Evolutionary conservation across 2,329 filamentous ascomycete species (phyloP).

Genomic region (Zopfia rhizophila): DNA sequence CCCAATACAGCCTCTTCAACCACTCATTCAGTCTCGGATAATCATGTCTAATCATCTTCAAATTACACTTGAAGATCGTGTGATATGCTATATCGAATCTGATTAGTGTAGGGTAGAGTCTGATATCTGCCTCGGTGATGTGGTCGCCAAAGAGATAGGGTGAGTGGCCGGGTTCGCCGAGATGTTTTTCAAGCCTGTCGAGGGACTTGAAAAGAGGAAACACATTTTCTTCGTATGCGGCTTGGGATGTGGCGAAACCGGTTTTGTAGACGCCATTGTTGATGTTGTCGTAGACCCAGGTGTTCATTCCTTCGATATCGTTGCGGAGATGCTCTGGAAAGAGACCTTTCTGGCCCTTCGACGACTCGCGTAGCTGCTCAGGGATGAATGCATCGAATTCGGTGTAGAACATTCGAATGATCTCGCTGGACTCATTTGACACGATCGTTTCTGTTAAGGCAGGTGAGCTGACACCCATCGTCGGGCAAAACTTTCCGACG

Average conservation of each 20-base stretch:
- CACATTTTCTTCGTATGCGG: conserved; percentile 83
- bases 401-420: conserved; percentile 46
- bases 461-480: background rate
- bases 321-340: conserved; percentile 71
- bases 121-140: conserved; percentile 84
- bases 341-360: conserved; percentile 66
- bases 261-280: conserved; percentile 67
- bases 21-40: conserved; percentile 82
- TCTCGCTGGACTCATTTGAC: conserved; percentile 47
- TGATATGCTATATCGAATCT: conserved; percentile 63
- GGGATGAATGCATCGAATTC: conserved; percentile 40
- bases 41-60: conserved; percentile 81
- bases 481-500: background rate
- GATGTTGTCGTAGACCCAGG: conserved; percentile 77
- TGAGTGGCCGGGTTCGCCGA: conserved; percentile 59
- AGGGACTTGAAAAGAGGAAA: conserved; percentile 77
- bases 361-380: conserved; percentile 64
- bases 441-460: conserved; percentile 37
- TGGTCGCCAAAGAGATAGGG: conserved; percentile 79
- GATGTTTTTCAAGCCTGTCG: conserved; percentile 77
- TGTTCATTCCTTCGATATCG: conserved; percentile 79
- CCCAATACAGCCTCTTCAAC: conserved; percentile 86
- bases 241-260: conserved; percentile 85
- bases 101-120: conserved; percentile 63
- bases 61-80: conserved; percentile 76